phyloP scores from a whole-genome alignment of 1,284 basidiomycete genomes.

The Xerocomus cyaneibrunnescens region DNA sequence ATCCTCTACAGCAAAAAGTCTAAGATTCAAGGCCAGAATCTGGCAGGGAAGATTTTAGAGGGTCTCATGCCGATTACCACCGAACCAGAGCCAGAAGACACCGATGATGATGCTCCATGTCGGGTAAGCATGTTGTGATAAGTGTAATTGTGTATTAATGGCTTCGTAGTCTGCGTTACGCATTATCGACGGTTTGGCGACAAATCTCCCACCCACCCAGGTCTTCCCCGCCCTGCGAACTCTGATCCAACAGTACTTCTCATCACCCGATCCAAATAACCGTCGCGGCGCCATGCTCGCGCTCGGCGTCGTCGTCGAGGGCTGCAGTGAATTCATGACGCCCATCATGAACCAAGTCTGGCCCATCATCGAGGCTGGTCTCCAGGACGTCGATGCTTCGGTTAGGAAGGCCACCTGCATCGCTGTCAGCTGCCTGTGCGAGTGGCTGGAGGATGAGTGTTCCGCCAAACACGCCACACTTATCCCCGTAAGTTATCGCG shows the following conservation, averaged over 20 bases:
- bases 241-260: slow-evolving; percentile 83
- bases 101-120: slow-evolving; percentile 88
- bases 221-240: slow-evolving; percentile 92
- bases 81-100: slow-evolving; percentile 86
- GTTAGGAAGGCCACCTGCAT: slow-evolving; percentile 96
- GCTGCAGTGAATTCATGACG: slow-evolving; percentile 97
- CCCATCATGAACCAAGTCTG: slow-evolving; percentile 92
- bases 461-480: slow-evolving; percentile 81
- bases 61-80: slow-evolving; percentile 93
- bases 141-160: slow-evolving; percentile 13
- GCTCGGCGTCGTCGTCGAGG: slow-evolving; percentile 95
- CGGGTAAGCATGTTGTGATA: slow-evolving; percentile 55
- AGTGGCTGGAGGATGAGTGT: slow-evolving; percentile 97
- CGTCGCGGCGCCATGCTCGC: slow-evolving; percentile 96
- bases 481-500: slow-evolving; percentile 67
- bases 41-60: slow-evolving; percentile 87
- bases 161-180: slow-evolving; percentile 79
- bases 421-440: slow-evolving; percentile 94
- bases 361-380: slow-evolving; percentile 91
- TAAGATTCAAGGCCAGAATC: slow-evolving; percentile 86
- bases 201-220: slow-evolving; percentile 91
- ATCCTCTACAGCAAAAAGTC: slow-evolving; percentile 81
- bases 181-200: slow-evolving; percentile 92
- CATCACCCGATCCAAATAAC: slow-evolving; percentile 70
- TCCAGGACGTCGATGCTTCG: slow-evolving; percentile 79